Evolutionary conservation across 139 green algal genomes (phyloP).

Genomic region (Asterochloris erici): DNA sequence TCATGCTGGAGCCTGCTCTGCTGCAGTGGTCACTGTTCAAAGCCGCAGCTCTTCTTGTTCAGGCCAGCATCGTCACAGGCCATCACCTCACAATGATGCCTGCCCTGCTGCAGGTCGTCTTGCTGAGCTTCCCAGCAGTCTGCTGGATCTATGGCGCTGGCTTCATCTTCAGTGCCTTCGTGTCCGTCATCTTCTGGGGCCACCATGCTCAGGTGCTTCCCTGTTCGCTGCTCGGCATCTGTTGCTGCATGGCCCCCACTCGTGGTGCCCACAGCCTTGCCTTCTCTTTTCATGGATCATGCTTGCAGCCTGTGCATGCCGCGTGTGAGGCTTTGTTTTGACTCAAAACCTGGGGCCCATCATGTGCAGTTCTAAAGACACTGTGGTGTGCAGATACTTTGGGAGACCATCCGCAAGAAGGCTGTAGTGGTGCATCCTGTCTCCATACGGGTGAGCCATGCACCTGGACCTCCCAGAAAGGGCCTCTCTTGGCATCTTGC

Average conservation of each 20-base stretch:
- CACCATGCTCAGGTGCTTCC: constrained; percentile 8
- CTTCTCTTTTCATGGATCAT: neutral
- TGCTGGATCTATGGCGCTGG: constrained; percentile 85
- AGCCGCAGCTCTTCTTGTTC: no score
- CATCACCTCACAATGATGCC: no score
- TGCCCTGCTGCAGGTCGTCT: constrained; percentile 44
- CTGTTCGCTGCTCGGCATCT: neutral
- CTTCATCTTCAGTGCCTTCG: constrained; percentile 68
- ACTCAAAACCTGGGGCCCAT: no score
- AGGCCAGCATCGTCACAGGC: neutral
- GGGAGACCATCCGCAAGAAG: neutral
- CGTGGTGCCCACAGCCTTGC: neutral
- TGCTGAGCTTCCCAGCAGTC: constrained; percentile 76
- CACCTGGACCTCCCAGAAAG: no score
- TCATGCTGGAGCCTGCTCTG: no score
- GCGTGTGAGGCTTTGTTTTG: no score
- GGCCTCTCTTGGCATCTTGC: no score
- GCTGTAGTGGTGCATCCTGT: neutral
- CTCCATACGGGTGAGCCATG: neutral
- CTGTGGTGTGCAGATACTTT: neutral
- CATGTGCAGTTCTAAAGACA: no score
- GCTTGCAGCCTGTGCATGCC: neutral
- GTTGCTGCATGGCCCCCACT: neutral
- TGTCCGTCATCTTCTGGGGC: constrained; percentile 76
- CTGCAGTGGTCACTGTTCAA: no score